These are phyloP conservation scores for Globisporangium radiosum DNA, from an alignment of 352 stramenopile genomes.

Conservation along the genomic window DNA sequence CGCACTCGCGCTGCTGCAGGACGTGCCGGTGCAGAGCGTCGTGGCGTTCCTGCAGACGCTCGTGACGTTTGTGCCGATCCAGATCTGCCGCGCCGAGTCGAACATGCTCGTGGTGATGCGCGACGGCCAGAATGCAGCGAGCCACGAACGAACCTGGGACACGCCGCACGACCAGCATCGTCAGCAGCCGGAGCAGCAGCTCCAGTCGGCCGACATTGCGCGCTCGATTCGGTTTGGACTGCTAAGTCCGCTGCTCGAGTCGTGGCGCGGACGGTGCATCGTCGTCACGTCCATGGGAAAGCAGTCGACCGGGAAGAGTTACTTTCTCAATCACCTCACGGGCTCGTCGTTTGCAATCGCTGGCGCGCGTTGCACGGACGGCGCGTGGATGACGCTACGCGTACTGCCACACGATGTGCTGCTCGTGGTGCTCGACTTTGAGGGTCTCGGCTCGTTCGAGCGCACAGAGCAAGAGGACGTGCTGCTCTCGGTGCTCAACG, in stretches of 20 bases:
- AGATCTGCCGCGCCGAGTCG: slow-evolving; percentile 60
- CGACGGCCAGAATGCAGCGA: slow-evolving; percentile 30
- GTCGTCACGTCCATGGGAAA: slow-evolving; percentile 16
- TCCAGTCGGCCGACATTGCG: slow-evolving; percentile 32
- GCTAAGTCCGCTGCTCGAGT: slow-evolving; percentile 14
- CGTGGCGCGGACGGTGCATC: slow-evolving; percentile 13
- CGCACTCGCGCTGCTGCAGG: not conserved
- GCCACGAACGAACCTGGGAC: slow-evolving; percentile 15
- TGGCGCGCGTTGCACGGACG: slow-evolving; percentile 54
- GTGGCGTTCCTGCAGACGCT: slow-evolving; percentile 30
- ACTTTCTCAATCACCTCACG: slow-evolving; percentile 56
- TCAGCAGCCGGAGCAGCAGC: slow-evolving; percentile 1
- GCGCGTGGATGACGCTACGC: slow-evolving; percentile 54
- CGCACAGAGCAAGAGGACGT: slow-evolving; percentile 70
- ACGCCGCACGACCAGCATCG: not conserved
- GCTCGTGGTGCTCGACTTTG: slow-evolving; percentile 71
- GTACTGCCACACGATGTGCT: slow-evolving; percentile 33
- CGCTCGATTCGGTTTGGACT: slow-evolving; percentile 17
- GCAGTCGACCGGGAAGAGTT: slow-evolving; percentile 73
- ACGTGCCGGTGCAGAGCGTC: slow-evolving; percentile 13
- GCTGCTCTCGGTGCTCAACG: slow-evolving; percentile 68
- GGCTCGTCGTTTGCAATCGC: slow-evolving; percentile 31
- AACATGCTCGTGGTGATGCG: slow-evolving; percentile 50
- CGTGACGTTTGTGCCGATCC: slow-evolving; percentile 61
- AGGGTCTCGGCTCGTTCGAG: slow-evolving; percentile 69